Evolutionary conservation across 2,329 filamentous ascomycete genomes (phyloP), one percentile per base, ranked within the genome.

Genomic region (Trichoderma koningiopsis): DNA sequence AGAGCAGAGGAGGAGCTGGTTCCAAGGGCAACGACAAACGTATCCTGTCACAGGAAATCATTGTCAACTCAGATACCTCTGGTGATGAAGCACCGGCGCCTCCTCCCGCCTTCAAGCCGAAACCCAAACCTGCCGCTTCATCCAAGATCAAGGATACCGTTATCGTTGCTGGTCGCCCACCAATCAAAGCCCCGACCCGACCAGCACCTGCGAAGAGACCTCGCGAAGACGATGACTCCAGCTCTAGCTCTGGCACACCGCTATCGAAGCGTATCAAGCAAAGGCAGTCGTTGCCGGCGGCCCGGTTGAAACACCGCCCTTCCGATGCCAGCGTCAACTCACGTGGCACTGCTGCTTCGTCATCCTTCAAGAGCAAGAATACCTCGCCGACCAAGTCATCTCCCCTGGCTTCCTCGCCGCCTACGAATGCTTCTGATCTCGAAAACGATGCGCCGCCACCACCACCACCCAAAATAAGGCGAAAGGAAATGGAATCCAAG

Each of bases 321-420:
- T 84, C 85, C 0, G 84, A 88, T 62, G 79, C 80, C 31, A 85
- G 82, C 72, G 83, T 84, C 69, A 82, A 81, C 69, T 68, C 84
- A 52, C 79, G 78, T 35, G 75, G 70, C 16, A 67, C 63, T 11
- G 73, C 70, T 10, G 76, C 73, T 31, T 81, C 80, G 1, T 82
- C 84, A 6, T 83, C 83, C 0, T 77, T 80, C 58, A 85, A 83
- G 76, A 81, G 79, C 75, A 87, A 87, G 77, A 80, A 83, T 71
- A 89, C 84, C 0, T 89, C 87, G 7, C 87, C 87, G 0, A 82
- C 82, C 62, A 90, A 90, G 76, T 90, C 88, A 2, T 90, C 88
- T 11, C 88, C 88, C 4, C 80, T 90, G 22, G 88, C 88, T n/a
- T 88, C 87, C 1, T 90, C 88, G 7, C 87, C 88, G 14, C 88